Percentiles rank a stretch among this genome's conserved stretches.
Evolutionary conservation across 78 protist species (phyloP).

Genomic region (Monocercomonoides exilis): DNA sequence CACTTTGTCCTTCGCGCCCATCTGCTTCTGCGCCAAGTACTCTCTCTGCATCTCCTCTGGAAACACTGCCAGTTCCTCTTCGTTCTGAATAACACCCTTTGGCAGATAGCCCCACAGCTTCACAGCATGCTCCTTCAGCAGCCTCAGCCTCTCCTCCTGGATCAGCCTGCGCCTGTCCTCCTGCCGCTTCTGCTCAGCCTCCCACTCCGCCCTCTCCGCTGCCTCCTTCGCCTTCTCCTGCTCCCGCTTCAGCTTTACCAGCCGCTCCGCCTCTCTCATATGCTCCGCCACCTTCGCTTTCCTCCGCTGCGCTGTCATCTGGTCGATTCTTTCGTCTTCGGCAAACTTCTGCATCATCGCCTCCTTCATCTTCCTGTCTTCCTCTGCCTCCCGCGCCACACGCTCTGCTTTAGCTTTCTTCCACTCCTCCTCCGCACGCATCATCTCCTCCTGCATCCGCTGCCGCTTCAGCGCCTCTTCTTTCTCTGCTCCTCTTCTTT

Average conservation of each 20-base stretch:
- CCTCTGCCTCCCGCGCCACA: background rate
- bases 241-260: background rate
- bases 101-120: background rate
- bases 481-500: background rate
- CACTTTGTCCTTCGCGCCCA: too few species aligned
- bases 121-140: background rate
- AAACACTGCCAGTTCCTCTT: background rate
- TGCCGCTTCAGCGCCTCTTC: background rate
- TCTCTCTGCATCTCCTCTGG: background rate
- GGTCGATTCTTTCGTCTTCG: background rate
- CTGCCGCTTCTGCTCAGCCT: background rate
- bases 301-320: background rate
- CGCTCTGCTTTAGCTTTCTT: background rate
- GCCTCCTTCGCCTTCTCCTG: background rate
- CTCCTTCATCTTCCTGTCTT: background rate
- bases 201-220: background rate
- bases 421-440: background rate
- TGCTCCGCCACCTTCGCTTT: background rate
- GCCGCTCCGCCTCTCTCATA: background rate
- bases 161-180: background rate
- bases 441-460: background rate
- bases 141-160: background rate
- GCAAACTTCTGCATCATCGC: background rate
- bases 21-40: background rate
- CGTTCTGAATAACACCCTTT: background rate